Base-by-base conservation (phyloP, 2,329 filamentous ascomycete genomes). In the Alternaria angustiovoidea region DNA sequence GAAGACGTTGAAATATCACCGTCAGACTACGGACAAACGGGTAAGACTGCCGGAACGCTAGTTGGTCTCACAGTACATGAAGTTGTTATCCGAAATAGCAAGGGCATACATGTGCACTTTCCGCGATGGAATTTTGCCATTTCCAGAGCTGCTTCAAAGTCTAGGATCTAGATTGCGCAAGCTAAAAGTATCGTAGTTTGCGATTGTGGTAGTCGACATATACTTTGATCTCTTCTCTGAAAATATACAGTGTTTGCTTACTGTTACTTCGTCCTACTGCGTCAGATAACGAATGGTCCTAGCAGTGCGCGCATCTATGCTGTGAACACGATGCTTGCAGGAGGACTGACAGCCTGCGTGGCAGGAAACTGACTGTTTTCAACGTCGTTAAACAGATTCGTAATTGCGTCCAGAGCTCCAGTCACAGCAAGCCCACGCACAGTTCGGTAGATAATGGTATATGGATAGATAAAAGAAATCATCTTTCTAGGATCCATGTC, bases 1-100 rank as follows among this genome's bases (percentile, higher is more conserved):
- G 80, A 85, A 30, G 63, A 74, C 44, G 86, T 92, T 4, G 79
- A 83, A 32, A 61, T 77, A 3, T 75, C 65, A 46, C 68, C 74
- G 12, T 69, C 71, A 12, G 75, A 78, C 57, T 78, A 75, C 41
- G 74, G 75, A 9, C 68, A 70, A 18, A 66, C 51, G 26, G 70
- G 73, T 36, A 76, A 69, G 48, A 74, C 71, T 43, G 54, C 54
- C 16, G 76, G 76, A 5, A 49, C n/a, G 4, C 42, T 77, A 11
- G 61, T 77, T 20, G 72, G 70, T 9, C 66, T 77, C 36, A 73
- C 68, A 36, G 56, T 57, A 11, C 53, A 62, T n/a, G 72, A 76
- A 60, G 68, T 73, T 11, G 66, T 72, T 0, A 72, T 76, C 9
- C 59, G 59, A n/a, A 76, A 75, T 49, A 57, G 57, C 26, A 62